Evolutionary conservation across 768 basidiomycete species (phyloP), one percentile per base, ranked within the genome.

Genomic region (Calocera viscosa): DNA sequence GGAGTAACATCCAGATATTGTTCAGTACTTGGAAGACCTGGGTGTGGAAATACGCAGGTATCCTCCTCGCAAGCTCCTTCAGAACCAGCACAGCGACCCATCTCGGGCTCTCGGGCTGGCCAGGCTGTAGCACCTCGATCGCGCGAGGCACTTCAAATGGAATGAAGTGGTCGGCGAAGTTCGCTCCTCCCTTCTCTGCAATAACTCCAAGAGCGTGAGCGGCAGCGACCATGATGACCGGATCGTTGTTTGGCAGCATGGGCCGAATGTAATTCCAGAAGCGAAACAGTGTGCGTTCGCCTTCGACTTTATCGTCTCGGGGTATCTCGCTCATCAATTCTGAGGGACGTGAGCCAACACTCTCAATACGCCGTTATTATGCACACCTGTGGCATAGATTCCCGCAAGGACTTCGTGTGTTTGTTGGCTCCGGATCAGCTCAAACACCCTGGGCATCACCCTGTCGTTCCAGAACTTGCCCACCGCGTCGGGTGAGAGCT

Each of bases 51-150:
- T 93, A 87, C 7, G 81, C 84, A 0, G 91, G 89, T 69, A 89
- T 94, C 76, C 93, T 89, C 32, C 86, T 83, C 1, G 96, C 94
- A 43, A 99, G 82, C 76, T 96, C 94, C 77, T 94, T 94, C 40
- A 98, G 77, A 63, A 97, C 90, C 65, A 98, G 83, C 1, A 97
- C 94, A 0, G 94, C 94, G 0, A 92, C 92, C 76, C 96, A 95
- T 66, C 95, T 97, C 95, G 67, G 82, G 76, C 69, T 77, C 81
- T 68, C 84, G 82, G 53, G 53, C 69, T 86, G 86, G 75, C 90
- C 90, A 64, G 85, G 83, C 68, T 89, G 87, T 67, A 94, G 83
- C 68, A 90, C 78, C 70, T 87, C 88, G 33, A 94, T 87, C 3
- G 91, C 90, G 16, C 84, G 85, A 49, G 87, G 90, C 7, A 95